These are phyloP conservation scores for Solanum bulbocastanum DNA, from an alignment of 257 asterid species.

Conservation along the genomic window DNA sequence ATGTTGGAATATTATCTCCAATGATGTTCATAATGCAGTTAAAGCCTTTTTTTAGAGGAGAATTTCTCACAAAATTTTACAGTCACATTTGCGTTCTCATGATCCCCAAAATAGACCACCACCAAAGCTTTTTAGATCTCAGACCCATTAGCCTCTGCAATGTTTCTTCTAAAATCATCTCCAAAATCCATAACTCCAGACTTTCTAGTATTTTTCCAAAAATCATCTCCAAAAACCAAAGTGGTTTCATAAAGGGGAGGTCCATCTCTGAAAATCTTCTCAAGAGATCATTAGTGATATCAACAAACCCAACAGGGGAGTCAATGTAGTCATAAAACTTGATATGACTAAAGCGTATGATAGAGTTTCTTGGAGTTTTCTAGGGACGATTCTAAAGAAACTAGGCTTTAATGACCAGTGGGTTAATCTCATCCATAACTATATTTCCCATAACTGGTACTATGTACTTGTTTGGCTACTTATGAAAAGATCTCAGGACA, in stretches of 20 bases:
- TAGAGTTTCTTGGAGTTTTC: neutral
- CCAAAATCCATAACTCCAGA: neutral
- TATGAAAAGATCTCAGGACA: neutral
- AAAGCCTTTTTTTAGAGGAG: neutral
- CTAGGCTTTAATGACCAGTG: neutral
- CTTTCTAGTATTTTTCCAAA: neutral
- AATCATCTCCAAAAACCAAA: too few relatives aligned
- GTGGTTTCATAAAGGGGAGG: neutral
- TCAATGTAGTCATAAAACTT: neutral
- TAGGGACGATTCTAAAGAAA: neutral
- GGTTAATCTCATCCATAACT: neutral
- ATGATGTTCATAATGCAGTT: neutral
- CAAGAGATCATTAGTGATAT: neutral
- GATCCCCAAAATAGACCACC: neutral
- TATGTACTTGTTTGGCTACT: neutral
- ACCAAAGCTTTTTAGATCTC: neutral
- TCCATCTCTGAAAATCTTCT: neutral
- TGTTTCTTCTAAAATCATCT: neutral
- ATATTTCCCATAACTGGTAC: neutral
- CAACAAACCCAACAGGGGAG: neutral
- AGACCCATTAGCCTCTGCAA: neutral
- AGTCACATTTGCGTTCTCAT: neutral
- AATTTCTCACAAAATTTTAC: neutral
- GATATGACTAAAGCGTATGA: neutral
- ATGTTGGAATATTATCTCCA: neutral